These are phyloP conservation scores for Skeletonema grethae DNA, from an alignment of 108 stramenopile genomes.

Conservation along the genomic window DNA sequence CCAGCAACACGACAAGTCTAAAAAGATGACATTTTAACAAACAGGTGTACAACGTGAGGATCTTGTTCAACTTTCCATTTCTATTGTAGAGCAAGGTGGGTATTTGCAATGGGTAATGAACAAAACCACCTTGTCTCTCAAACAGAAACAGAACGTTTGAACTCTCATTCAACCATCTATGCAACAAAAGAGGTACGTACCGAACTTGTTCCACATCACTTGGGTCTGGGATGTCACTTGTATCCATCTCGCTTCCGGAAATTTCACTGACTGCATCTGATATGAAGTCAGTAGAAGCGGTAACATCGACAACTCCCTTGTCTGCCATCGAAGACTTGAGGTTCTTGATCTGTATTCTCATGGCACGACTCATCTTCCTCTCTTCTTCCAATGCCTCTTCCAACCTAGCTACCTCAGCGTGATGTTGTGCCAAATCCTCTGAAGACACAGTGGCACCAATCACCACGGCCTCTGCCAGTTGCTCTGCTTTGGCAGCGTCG, in stretches of 20 bases:
- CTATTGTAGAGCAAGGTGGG: constrained; percentile 2
- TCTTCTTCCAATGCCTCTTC: constrained; percentile 82
- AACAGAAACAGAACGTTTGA: constrained; percentile 21
- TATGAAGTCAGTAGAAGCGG: constrained; percentile 45
- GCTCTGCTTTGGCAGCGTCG: constrained; percentile 15
- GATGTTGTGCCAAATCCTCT: constrained; percentile 75
- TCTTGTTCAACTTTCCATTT: constrained; percentile 28
- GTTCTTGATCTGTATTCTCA: constrained; percentile 81
- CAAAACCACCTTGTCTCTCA: constrained; percentile 9
- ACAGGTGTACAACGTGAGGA: constrained; percentile 15
- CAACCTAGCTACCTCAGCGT: constrained; percentile 61
- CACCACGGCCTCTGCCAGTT: constrained; percentile 46
- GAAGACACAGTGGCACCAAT: constrained; percentile 67
- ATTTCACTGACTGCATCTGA: constrained; percentile 53
- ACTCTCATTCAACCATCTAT: constrained; percentile 10
- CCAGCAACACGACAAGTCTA: constrained; percentile 36
- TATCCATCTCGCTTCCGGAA: constrained; percentile 44
- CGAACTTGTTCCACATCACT: constrained; percentile 38
- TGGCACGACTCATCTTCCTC: constrained; percentile 65
- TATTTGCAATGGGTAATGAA: constrained; percentile 1
- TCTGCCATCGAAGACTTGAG: constrained; percentile 74
- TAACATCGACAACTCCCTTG: constrained; percentile 67
- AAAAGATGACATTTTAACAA: constrained; percentile 26
- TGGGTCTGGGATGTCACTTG: constrained; percentile 27
- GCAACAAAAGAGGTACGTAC: constrained; percentile 28